phyloP scores from a whole-genome alignment of 768 basidiomycete genomes.

The Calocybe gangraenosa region DNA sequence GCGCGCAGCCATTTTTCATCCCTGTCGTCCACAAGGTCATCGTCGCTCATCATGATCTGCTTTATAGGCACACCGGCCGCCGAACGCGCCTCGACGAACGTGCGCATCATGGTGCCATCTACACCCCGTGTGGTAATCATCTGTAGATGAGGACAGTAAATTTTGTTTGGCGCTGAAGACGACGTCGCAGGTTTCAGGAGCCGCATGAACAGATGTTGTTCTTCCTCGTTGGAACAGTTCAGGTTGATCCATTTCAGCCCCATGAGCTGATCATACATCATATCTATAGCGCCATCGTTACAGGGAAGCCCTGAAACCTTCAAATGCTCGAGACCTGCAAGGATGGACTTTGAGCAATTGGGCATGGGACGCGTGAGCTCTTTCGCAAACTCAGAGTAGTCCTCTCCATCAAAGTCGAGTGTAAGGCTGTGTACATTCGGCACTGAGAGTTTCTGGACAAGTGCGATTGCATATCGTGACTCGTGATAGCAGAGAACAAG shows the following conservation, averaged over 20 bases:
- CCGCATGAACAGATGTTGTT: slow-evolving; percentile 25
- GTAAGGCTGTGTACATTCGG: slow-evolving; percentile 38
- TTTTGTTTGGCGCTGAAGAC: slow-evolving; percentile 14
- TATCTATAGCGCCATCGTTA: slow-evolving; percentile 23
- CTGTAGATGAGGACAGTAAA: slow-evolving; percentile 49
- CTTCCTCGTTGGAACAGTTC: slow-evolving; percentile 27
- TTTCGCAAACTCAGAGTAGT: slow-evolving; percentile 46
- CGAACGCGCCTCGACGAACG: slow-evolving; percentile 39
- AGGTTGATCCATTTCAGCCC: slow-evolving; percentile 41
- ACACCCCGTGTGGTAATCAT: slow-evolving; percentile 44
- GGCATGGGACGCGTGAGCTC: slow-evolving; percentile 38
- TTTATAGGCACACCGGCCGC: slow-evolving; percentile 42
- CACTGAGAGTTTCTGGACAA: slow-evolving; percentile 34
- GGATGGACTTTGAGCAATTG: slow-evolving; percentile 37
- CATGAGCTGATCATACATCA: slow-evolving; percentile 43
- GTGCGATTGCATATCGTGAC: slow-evolving; percentile 30
- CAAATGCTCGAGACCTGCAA: slow-evolving; percentile 46
- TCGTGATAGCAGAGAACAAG: slow-evolving; percentile 38
- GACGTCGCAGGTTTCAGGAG: slow-evolving; percentile 13
- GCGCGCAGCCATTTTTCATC: slow-evolving; percentile 49
- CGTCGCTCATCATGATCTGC: slow-evolving; percentile 41
- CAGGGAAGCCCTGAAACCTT: slow-evolving; percentile 51
- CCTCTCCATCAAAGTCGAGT: slow-evolving; percentile 54
- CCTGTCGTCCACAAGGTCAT: slow-evolving; percentile 33
- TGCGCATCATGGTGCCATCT: slow-evolving; percentile 34